Base-by-base conservation (phyloP, 179 eudicot species). In the Beta macrorhiza region DNA sequence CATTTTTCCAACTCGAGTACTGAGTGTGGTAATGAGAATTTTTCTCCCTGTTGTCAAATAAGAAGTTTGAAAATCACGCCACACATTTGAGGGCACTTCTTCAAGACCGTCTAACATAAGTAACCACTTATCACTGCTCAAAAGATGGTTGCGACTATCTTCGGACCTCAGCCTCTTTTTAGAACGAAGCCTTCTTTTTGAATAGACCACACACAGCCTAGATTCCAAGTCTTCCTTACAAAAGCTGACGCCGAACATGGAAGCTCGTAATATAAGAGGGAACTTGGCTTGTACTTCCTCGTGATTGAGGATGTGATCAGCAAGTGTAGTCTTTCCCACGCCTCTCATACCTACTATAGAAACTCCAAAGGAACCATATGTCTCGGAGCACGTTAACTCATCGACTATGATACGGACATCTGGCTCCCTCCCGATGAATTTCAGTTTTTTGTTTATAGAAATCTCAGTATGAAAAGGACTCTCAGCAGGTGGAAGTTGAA, bases 261-360 rank as follows among this genome's bases (percentile, higher is more conserved):
- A 70, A 70, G 22, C 74, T 32, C 22, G 19, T 44, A 70, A 45
- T 13, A 70, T 70, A 6, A 70, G 74, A 42, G 53, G 74, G 22
- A 70, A 70, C 17, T 42, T 70, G 20, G 74, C 74, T 70, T 19
- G 52, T 14, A 70, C 74, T 16, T 45, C 44, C 13, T 42, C 53
- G 1, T 70, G 51, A 45, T 42, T 17, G 9, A 70, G 74, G 74
- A 70, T 44, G 52, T 13, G 5, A 4, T 45, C 7, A 70, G 74
- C 74, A 70, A 70, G 74, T 16, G 53, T 1, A 10, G 53, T 70
- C 13, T 70, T 70, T 45, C 74, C 74, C 3, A 70, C 3, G 12
- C 74, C 74, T 19, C 74, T 42, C 53, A 70, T 70, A 53, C 74
- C 74, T 5, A 70, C 53, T 13, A 70, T 70, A 6, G 74, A 70